phyloP scores from a whole-genome alignment of 345 rosid species.

The Microthlaspi erraticum region DNA sequence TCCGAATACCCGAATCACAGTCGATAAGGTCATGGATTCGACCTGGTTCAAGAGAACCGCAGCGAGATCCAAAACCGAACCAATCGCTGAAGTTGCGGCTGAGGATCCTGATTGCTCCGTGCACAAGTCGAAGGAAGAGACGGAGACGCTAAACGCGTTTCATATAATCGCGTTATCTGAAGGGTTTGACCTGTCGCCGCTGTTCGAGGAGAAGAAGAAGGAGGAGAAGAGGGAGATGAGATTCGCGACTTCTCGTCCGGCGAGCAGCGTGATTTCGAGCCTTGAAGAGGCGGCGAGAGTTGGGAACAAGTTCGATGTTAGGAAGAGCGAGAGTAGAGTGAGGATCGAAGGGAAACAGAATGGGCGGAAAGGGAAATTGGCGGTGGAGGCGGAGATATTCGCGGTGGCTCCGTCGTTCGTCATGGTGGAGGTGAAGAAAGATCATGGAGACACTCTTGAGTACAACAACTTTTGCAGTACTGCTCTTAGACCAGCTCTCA shows the following conservation, averaged over 20 bases:
- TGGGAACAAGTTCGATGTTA: slow-evolving; percentile 62
- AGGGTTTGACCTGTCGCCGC: slow-evolving; percentile 85
- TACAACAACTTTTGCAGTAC: slow-evolving; percentile 86
- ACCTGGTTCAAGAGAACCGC: slow-evolving; percentile 72
- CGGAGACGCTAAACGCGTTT: slow-evolving; percentile 81
- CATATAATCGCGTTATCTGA: slow-evolving; percentile 85
- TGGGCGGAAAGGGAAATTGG: slow-evolving; percentile 86
- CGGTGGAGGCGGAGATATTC: slow-evolving; percentile 76
- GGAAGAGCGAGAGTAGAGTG: slow-evolving; percentile 75
- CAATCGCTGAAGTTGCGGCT: slow-evolving; percentile 35
- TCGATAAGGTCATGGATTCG: slow-evolving; percentile 68
- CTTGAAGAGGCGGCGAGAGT: slow-evolving; percentile 77
- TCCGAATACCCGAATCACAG: slow-evolving; percentile 61
- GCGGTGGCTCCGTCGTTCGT: slow-evolving; percentile 76
- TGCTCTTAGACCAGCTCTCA: slow-evolving; percentile 87
- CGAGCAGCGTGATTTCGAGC: slow-evolving; percentile 82
- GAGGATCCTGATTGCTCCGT: slow-evolving; percentile 30
- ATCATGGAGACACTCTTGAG: slow-evolving; percentile 85
- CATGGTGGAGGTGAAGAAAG: slow-evolving; percentile 92
- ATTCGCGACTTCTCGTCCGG: slow-evolving; percentile 78
- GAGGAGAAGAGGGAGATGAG: slow-evolving; percentile 81
- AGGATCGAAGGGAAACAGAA: slow-evolving; percentile 75
- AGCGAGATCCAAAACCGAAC: slow-evolving; percentile 42
- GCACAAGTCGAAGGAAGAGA: slow-evolving; percentile 47
- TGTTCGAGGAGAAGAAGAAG: slow-evolving; percentile 87